Conservation (phyloP, 176 grass and related monocot species). For the Aechmea fasciata region DNA sequence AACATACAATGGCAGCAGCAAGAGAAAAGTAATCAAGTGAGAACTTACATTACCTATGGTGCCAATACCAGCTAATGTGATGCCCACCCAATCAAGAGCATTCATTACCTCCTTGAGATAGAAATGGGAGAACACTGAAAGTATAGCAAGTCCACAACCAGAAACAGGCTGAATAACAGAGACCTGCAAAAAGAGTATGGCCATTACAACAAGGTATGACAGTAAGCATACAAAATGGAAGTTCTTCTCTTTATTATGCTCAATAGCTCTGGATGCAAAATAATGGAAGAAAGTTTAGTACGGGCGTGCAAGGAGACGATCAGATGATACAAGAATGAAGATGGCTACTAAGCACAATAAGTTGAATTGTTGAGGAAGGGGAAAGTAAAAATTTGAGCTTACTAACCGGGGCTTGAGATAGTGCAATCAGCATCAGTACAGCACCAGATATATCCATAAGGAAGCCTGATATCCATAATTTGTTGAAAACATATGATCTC, state of each 20-base stretch:
- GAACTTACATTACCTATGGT: slow-evolving; percentile 63
- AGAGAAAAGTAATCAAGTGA: slow-evolving; percentile 8
- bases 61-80: slow-evolving; percentile 75
- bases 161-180: slow-evolving; percentile 95
- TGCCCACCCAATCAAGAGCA: slow-evolving; percentile 84
- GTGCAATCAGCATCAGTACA: slow-evolving; percentile 69
- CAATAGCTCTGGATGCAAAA: too few relatives aligned
- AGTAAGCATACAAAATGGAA: background rate
- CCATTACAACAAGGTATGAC: background rate
- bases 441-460: slow-evolving; percentile 84
- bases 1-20: background rate
- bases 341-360: background rate
- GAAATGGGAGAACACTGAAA: slow-evolving; percentile 89
- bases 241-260: too few relatives aligned
- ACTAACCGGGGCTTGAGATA: slow-evolving; percentile 75
- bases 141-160: slow-evolving; percentile 89
- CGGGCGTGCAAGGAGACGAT: background rate
- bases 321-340: background rate
- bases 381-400: background rate
- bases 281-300: background rate
- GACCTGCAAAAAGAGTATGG: slow-evolving; percentile 39
- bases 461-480: slow-evolving; percentile 85
- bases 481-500: slow-evolving; percentile 68
- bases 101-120: slow-evolving; percentile 98
- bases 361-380: background rate